Evolutionary conservation across 306 rosid genomes (phyloP).

Genomic region (Elaeagnus macrophylla): DNA sequence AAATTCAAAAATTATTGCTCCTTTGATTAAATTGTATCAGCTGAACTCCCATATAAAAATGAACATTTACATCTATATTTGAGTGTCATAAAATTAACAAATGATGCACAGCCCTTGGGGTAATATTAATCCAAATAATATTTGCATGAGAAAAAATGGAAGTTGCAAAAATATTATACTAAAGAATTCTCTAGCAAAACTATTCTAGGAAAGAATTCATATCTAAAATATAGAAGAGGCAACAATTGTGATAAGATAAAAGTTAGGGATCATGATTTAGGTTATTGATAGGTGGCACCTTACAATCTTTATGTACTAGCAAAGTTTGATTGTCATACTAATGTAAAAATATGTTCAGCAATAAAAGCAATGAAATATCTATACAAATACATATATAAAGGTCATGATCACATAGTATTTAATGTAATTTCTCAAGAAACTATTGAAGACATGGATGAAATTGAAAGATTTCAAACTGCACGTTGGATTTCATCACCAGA

Average conservation of each 20-base stretch:
- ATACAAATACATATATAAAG: background rate
- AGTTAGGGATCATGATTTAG: background rate
- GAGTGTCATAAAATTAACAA: background rate
- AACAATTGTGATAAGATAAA: background rate
- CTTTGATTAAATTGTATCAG: background rate
- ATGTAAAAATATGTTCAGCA: slow-evolving; percentile 4
- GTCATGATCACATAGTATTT: background rate
- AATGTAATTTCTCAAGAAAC: background rate
- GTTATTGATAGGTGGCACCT: slow-evolving; percentile 4
- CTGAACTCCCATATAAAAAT: background rate
- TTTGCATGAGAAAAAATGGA: too few species aligned
- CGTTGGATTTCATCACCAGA: too few species aligned
- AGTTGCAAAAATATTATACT: slow-evolving; percentile 2
- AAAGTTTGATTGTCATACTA: slow-evolving; percentile 8
- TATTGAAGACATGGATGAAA: too few species aligned
- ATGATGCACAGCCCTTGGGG: slow-evolving; percentile 6
- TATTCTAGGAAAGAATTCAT: background rate
- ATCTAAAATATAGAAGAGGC: background rate
- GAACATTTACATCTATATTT: background rate
- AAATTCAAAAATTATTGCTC: too few species aligned
- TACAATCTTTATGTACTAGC: background rate
- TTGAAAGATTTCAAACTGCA: too few species aligned
- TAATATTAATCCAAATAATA: too few species aligned
- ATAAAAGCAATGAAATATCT: slow-evolving; percentile 1
- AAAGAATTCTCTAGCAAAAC: background rate